These are phyloP conservation scores for Cladophialophora chaetospira DNA, from an alignment of 2,329 filamentous ascomycete species.

Conservation along the genomic window DNA sequence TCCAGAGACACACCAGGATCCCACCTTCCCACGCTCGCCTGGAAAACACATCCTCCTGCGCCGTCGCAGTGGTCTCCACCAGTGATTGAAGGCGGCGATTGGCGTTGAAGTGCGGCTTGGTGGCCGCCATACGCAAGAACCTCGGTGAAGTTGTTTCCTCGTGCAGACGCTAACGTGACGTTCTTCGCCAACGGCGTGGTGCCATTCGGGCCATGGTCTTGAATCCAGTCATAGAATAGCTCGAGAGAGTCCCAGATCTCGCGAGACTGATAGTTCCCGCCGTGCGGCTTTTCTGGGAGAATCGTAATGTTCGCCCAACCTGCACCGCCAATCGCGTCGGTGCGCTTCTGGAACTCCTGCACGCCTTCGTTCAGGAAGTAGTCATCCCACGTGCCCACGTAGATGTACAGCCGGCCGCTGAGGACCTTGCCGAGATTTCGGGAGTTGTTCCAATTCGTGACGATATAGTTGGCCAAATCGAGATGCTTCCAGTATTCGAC, in stretches of 20 bases:
- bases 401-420: slow-evolving; percentile 10
- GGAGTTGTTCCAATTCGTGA: slow-evolving; percentile 21
- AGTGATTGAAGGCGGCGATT: slow-evolving; percentile 12
- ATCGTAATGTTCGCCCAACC: slow-evolving; percentile 21
- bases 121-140: slow-evolving; percentile 16
- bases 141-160: slow-evolving; percentile 18
- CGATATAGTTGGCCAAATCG: slow-evolving; percentile 17
- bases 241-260: slow-evolving; percentile 19
- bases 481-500: slow-evolving; percentile 23
- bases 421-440: slow-evolving; percentile 18
- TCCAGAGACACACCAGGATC: slow-evolving; percentile 18
- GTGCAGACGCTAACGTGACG: slow-evolving; percentile 8
- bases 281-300: slow-evolving; percentile 16
- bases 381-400: slow-evolving; percentile 22
- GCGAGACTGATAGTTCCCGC: slow-evolving; percentile 17
- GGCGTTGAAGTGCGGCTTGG: slow-evolving; percentile 16
- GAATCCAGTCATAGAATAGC: slow-evolving; percentile 14
- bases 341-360: slow-evolving; percentile 16
- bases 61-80: background rate
- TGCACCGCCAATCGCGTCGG: slow-evolving; percentile 9
- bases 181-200: slow-evolving; percentile 8
- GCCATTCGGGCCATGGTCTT: slow-evolving; percentile 18
- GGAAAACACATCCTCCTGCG: slow-evolving; percentile 1
- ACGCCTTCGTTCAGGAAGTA: slow-evolving; percentile 23
- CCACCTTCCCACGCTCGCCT: slow-evolving; percentile 19